Evolutionary conservation across 1,284 basidiomycete species (phyloP).

Genomic region (Tylopilus sp.): DNA sequence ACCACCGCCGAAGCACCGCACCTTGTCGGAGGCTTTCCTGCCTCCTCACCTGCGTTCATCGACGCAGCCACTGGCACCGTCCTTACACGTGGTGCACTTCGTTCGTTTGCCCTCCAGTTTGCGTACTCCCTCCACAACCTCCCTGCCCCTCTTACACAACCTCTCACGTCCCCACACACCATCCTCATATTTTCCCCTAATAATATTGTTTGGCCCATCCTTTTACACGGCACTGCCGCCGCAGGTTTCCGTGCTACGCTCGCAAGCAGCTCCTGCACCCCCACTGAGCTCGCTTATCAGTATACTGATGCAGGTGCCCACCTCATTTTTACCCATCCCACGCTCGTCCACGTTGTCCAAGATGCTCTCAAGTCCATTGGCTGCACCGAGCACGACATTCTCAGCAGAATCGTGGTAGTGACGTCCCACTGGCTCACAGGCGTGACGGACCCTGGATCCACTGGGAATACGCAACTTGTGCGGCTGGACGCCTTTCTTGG

Average conservation of each 20-base stretch:
- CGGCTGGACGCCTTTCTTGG: conserved; percentile 56
- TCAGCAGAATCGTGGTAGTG: conserved; percentile 58
- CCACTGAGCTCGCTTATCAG: conserved; percentile 59
- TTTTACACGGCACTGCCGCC: conserved; percentile 65
- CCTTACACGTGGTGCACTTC: conserved; percentile 67
- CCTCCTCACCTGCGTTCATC: conserved; percentile 66
- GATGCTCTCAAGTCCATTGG: conserved; percentile 58
- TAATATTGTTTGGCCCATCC: conserved; percentile 71
- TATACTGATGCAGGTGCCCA: conserved; percentile 67
- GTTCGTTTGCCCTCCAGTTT: conserved; percentile 51
- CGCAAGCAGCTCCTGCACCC: conserved; percentile 58
- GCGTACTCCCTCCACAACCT: conserved; percentile 61
- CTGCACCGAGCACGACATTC: conserved; percentile 51
- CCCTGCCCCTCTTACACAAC: conserved; percentile 33
- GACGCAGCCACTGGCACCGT: conserved; percentile 71
- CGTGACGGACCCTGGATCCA: conserved; percentile 44
- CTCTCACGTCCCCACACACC: conserved; percentile 43
- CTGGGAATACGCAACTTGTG: conserved; percentile 40
- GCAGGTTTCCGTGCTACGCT: conserved; percentile 64
- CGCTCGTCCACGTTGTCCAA: conserved; percentile 57
- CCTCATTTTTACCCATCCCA: conserved; percentile 65
- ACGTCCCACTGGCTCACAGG: conserved; percentile 53
- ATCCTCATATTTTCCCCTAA: conserved; percentile 72
- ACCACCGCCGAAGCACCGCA: conserved; percentile 37
- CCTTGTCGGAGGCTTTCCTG: conserved; percentile 56